Conservation (phyloP, 768 basidiomycete species). For the Pholiota conissans region DNA sequence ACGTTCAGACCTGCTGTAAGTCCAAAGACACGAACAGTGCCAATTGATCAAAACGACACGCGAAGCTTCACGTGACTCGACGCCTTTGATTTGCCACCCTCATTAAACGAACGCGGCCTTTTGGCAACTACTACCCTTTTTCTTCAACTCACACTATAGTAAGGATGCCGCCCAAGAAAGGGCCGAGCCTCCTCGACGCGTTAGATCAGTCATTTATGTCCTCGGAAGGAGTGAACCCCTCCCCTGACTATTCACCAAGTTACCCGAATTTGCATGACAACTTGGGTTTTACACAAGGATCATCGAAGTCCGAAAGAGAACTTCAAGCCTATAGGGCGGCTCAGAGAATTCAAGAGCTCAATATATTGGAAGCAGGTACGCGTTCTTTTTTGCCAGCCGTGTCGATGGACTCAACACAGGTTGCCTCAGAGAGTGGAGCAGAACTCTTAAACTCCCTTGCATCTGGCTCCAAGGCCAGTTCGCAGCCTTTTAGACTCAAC, state of each 20-base stretch:
- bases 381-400: not conserved
- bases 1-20: no score
- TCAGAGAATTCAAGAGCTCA: conserved; percentile 5
- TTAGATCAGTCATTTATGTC: conserved; percentile 25
- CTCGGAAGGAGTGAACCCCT: not conserved
- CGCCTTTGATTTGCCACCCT: not conserved
- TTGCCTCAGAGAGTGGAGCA: not conserved
- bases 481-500: conserved; percentile 38
- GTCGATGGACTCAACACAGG: not conserved
- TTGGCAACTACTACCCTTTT: not conserved
- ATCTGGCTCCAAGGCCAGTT: not conserved
- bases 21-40: no score
- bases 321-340: conserved; percentile 11
- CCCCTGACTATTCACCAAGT: not conserved
- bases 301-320: conserved; percentile 7
- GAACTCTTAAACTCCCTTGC: not conserved
- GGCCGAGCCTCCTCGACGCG: conserved; percentile 28
- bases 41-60: not conserved
- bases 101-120: not conserved
- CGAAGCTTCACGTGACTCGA: not conserved
- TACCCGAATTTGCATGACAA: not conserved
- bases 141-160: not conserved
- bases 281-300: conserved; percentile 4
- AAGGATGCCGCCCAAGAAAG: conserved; percentile 16
- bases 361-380: conserved; percentile 8